Conservation (phyloP, 2,329 filamentous ascomycete genomes). For the Huntiella decipiens region DNA sequence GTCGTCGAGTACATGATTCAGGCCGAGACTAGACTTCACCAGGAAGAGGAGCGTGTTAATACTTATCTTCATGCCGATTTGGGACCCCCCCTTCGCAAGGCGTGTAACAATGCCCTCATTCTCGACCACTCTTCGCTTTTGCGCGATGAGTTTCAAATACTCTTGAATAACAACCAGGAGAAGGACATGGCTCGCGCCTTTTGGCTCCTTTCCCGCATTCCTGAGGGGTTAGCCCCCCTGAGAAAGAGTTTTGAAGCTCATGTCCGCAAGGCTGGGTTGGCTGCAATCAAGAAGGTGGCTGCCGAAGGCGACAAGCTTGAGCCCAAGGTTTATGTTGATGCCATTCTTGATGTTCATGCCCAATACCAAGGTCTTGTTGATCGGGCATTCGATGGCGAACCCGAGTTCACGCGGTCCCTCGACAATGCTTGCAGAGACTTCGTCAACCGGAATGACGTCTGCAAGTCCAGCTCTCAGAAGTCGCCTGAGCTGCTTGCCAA, state of each 20-base stretch:
- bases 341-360: constrained; percentile 80
- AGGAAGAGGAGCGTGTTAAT: constrained; percentile 85
- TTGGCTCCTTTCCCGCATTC: constrained; percentile 69
- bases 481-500: constrained; percentile 90
- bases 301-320: constrained; percentile 59
- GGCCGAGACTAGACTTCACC: constrained; percentile 70
- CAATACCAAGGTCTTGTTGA: constrained; percentile 86
- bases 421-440: constrained; percentile 97
- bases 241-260: constrained; percentile 78
- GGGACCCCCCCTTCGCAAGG: constrained; percentile 61
- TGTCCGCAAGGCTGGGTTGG: constrained; percentile 72
- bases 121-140: constrained; percentile 71
- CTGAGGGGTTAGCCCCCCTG: constrained; percentile 77
- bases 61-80: constrained; percentile 89
- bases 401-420: constrained; percentile 86
- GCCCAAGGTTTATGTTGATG: constrained; percentile 91
- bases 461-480: constrained; percentile 80
- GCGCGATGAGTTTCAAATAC: constrained; percentile 83
- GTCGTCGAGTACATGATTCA: constrained; percentile 99
- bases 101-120: constrained; percentile 77
- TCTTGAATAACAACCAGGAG: constrained; percentile 84
- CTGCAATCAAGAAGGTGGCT: constrained; percentile 79
- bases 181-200: constrained; percentile 97
- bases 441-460: constrained; percentile 92
- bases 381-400: constrained; percentile 81